Conservation (phyloP, 495 filamentous ascomycete species). For the Barbatosphaeria neglecta region DNA sequence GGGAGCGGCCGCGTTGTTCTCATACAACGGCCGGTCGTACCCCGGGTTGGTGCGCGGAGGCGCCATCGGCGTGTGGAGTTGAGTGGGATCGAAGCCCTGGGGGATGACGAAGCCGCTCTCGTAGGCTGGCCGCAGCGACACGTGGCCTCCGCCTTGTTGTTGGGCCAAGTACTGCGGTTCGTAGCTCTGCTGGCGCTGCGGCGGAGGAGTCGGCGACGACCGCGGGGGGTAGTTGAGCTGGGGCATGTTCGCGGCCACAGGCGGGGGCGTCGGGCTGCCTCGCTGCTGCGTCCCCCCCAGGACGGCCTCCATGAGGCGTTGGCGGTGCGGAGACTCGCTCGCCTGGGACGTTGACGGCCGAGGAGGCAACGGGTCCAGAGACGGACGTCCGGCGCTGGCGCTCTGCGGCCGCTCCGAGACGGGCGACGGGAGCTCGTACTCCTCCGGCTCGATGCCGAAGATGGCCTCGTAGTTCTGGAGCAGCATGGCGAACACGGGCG, state of each 20-base stretch:
- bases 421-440: slow-evolving; percentile 36
- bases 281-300: slow-evolving; percentile 20
- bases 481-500: slow-evolving; percentile 87
- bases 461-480: slow-evolving; percentile 81
- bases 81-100: slow-evolving; percentile 17
- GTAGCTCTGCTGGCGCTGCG: slow-evolving; percentile 23
- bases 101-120: slow-evolving; percentile 20
- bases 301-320: slow-evolving; percentile 28
- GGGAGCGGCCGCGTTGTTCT: slow-evolving; percentile 21
- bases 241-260: slow-evolving; percentile 18
- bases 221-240: slow-evolving; percentile 25
- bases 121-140: slow-evolving; percentile 27
- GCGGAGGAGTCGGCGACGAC: slow-evolving; percentile 30
- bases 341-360: slow-evolving; percentile 31
- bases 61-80: slow-evolving; percentile 8
- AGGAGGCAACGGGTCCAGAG: slow-evolving; percentile 2
- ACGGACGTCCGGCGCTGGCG: slow-evolving; percentile 14
- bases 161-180: slow-evolving; percentile 22
- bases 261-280: slow-evolving; percentile 33
- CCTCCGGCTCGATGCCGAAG: slow-evolving; percentile 59
- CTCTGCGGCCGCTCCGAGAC: slow-evolving; percentile 11
- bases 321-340: slow-evolving; percentile 29
- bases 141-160: slow-evolving; percentile 10
- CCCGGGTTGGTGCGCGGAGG: slow-evolving; percentile 12
- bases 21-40: slow-evolving; percentile 32